phyloP scores from a whole-genome alignment of 2,329 filamentous ascomycete species.

The Lasiodiplodia citricola region DNA sequence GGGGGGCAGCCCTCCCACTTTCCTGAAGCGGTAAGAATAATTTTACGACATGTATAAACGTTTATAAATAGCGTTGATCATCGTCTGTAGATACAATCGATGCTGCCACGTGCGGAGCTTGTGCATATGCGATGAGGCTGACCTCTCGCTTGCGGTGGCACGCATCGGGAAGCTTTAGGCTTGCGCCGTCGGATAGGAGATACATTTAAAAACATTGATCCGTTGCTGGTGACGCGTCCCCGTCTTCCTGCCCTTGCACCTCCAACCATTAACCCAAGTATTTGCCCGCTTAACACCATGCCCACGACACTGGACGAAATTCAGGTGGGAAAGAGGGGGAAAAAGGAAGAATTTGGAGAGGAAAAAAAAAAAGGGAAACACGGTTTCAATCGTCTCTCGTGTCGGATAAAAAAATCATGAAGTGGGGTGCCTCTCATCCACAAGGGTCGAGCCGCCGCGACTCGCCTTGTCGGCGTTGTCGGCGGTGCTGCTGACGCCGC shows the following conservation, averaged over 20 bases:
- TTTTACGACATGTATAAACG: neutral
- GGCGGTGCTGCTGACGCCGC: conserved; percentile 2
- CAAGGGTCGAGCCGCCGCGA: neutral
- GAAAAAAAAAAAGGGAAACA: neutral
- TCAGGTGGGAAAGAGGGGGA: neutral
- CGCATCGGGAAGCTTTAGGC: neutral
- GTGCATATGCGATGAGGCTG: neutral
- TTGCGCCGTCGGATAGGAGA: neutral
- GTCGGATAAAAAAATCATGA: neutral
- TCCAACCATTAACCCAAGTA: neutral
- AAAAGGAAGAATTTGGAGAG: neutral
- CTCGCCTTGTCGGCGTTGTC: neutral
- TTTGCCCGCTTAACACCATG: neutral
- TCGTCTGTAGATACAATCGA: neutral
- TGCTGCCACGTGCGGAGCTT: neutral
- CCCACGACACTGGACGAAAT: neutral
- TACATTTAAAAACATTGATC: neutral
- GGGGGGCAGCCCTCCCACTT: neutral
- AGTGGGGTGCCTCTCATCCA: neutral
- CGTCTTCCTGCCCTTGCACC: neutral
- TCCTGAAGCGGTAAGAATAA: conserved; percentile 7
- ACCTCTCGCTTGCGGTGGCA: neutral
- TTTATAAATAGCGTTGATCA: neutral
- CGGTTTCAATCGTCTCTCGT: neutral
- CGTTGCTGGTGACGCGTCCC: neutral